Conservation (phyloP, 441 rosid species). For the Gossypium davidsonii region DNA sequence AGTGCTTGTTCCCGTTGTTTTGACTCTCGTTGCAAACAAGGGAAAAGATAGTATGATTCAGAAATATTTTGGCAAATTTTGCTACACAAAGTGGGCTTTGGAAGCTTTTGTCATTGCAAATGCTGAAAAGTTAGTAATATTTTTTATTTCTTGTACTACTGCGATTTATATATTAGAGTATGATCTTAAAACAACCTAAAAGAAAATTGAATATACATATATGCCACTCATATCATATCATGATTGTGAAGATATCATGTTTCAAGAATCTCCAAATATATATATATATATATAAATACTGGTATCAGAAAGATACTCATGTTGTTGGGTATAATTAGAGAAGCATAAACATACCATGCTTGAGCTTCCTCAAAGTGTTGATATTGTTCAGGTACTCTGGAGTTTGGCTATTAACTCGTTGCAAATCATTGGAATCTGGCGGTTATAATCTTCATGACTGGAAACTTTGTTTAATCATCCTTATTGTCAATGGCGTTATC, state of each 20-base stretch:
- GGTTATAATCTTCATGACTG: constrained; percentile 47
- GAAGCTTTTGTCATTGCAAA: constrained; percentile 58
- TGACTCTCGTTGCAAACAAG: constrained; percentile 55
- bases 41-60: constrained; percentile 32
- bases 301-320: too few relatives aligned
- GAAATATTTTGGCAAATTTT: constrained; percentile 37
- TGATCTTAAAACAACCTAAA: neutral
- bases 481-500: constrained; percentile 32
- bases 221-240: too few relatives aligned
- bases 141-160: neutral
- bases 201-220: too few relatives aligned
- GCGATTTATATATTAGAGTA: neutral
- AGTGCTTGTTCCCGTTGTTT: constrained; percentile 53
- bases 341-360: too few relatives aligned
- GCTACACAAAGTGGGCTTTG: constrained; percentile 59
- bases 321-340: too few relatives aligned
- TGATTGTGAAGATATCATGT: too few relatives aligned
- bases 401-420: constrained; percentile 53
- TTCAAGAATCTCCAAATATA: too few relatives aligned
- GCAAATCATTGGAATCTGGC: constrained; percentile 31
- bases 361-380: neutral
- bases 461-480: constrained; percentile 37
- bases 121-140: constrained; percentile 38
- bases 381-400: constrained; percentile 38
- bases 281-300: too few relatives aligned